phyloP scores from a whole-genome alignment of 306 rosid genomes.

The Pterocarpus santalinus region DNA sequence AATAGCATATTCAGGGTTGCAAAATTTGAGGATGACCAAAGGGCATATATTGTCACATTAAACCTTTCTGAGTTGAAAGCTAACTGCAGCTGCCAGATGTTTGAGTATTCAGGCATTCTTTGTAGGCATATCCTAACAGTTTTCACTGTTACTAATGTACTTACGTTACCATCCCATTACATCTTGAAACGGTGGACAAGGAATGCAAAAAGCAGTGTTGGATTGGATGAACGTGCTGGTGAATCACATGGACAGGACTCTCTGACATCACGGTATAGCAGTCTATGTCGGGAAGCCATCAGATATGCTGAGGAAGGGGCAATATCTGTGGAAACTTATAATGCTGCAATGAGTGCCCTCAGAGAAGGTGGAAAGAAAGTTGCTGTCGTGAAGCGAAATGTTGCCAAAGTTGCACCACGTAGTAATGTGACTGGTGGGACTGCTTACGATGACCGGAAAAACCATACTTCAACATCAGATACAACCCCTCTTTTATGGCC shows the following conservation, averaged over 20 bases:
- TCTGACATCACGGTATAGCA: conserved; percentile 72
- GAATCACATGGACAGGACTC: conserved; percentile 72
- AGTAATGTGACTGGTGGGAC: conserved; percentile 57
- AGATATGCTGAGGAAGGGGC: conserved; percentile 97
- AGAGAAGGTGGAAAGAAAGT: conserved; percentile 83
- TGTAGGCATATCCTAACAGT: conserved; percentile 97
- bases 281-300: conserved; percentile 84
- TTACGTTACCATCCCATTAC: conserved; percentile 85
- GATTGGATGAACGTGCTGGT: conserved; percentile 65
- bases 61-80: conserved; percentile 87
- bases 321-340: conserved; percentile 77
- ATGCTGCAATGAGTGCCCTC: conserved; percentile 75
- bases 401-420: conserved; percentile 80
- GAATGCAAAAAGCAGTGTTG: conserved; percentile 73
- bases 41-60: conserved; percentile 79
- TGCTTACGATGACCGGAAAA: conserved; percentile 68
- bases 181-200: conserved; percentile 96
- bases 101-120: conserved; percentile 94
- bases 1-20: conserved; percentile 92
- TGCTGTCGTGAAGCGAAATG: conserved; percentile 69
- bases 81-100: conserved; percentile 92
- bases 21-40: conserved; percentile 91
- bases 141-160: conserved; percentile 90
- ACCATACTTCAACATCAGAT: conserved; percentile 65
- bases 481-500: conserved; percentile 92